Evolutionary conservation across 2,329 filamentous ascomycete species (phyloP), one percentile per base, ranked within the genome.

Genomic region (Aspergillus felis): DNA sequence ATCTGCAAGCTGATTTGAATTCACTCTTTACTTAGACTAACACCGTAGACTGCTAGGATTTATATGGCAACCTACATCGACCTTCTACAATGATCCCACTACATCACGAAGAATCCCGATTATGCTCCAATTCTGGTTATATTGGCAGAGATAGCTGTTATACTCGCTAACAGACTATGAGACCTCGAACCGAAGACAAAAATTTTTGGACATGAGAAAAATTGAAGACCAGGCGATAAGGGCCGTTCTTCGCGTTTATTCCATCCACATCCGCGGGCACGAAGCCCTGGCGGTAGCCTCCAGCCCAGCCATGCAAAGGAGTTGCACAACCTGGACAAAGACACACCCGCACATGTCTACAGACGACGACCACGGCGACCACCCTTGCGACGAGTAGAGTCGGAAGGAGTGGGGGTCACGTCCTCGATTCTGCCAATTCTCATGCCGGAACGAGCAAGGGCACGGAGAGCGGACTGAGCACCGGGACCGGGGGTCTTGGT

Each of bases 321-420:
- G 54, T 61, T 64, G 66, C 62, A 66, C 51, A 56, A 63, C 60
- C 60, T 57, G 64, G 61, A 67, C 61, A 61, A 65, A 67, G 73
- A 63, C 63, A 60, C 27, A 59, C 64, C 60, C 66, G 68, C 70
- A 78, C 65, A 77, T 74, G 79, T 82, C 90, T 85, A 99, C 82
- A 99, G 90, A 96, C 94, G 93, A 84, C 94, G 94, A 97, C 94
- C 94, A 90, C 94, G 93, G 83, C 94, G 92, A 97, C 94, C 94
- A 85, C 94, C 94, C 92, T 99, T 99, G 85, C 93, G 92, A 84
- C 94, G 91, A 76, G 94, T 99, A 80, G 91, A 96, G 83, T 99
- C 94, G 81, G 94, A 99, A 74, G 95, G 94, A 63, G 94, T 99
- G 74, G 94, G 94, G 74, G 95, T 99, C 67, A 99, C 94, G 80